These are phyloP conservation scores for Lumnitzera littorea DNA, from an alignment of 345 rosid species.

Conservation along the genomic window DNA sequence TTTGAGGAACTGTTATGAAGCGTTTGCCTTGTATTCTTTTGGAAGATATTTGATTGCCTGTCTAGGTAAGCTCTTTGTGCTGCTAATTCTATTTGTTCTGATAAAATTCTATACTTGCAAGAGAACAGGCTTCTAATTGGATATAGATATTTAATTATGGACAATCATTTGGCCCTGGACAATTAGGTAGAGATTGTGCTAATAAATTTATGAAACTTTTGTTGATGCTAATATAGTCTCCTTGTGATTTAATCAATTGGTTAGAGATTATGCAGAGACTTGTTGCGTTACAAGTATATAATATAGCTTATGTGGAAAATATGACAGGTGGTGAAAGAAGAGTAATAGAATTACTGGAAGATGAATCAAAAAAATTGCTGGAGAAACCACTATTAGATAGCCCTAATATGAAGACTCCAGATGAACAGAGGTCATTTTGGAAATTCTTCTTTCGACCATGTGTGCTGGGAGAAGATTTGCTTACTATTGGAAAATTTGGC, in stretches of 20 bases:
- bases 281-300: too few relatives aligned
- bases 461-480: conserved; percentile 55
- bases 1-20: conserved; percentile 83
- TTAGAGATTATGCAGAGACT: too few relatives aligned
- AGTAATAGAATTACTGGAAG: conserved; percentile 54
- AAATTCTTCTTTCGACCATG: conserved; percentile 60
- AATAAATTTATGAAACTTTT: too few relatives aligned
- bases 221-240: too few relatives aligned
- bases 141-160: too few relatives aligned
- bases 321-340: conserved; percentile 66
- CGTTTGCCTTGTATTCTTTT: conserved; percentile 80
- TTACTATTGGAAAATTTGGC: conserved; percentile 61
- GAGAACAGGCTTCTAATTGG: too few relatives aligned
- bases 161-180: too few relatives aligned
- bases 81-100: neutral
- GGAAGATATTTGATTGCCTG: conserved; percentile 90
- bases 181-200: too few relatives aligned
- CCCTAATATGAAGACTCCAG: conserved; percentile 12
- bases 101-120: too few relatives aligned
- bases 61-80: conserved; percentile 41
- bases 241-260: too few relatives aligned
- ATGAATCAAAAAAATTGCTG: conserved; percentile 33
- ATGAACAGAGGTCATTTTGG: conserved; percentile 24
- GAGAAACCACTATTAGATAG: conserved; percentile 39
- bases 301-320: neutral